Evolutionary conservation across 192 early-diverging fungal species (phyloP), one percentile per base, ranked within the genome.

Genomic region (Backusella liffmaniae): DNA sequence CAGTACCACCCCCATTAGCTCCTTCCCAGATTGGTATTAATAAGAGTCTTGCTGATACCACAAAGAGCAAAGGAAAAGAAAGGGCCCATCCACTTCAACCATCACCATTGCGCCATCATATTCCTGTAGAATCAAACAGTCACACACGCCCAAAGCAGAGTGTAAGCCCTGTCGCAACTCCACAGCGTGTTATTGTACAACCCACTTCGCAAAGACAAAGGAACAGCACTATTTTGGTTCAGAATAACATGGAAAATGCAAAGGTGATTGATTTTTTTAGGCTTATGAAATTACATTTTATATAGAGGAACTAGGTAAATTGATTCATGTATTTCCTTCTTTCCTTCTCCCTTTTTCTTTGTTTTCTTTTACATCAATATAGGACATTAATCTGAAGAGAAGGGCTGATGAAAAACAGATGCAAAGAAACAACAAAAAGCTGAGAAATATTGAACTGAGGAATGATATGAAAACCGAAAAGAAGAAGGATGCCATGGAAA

Each of bases 231-330:
- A n/a, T n/a, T 26, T 29, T 62, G 9, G 23, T 2, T 26, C 23
- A 62, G 56, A 13, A 29, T 26, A 62, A 62, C 26, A 23, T 29
- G 12, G 56, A 29, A 13, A 8, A 62, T 29, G 12, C 56, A 62
- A 62, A 62, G 56, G 56, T 62, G 56, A 62, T 62, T 49, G 46
- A 18, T 49, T 49, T 62, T 62, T 62, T 62, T 29, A 21, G 53
- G 53, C n/a, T 23, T 23, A 21, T 23, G n/a, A 39, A 10, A 10
- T 56, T 62, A 62, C 23, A 29, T 29, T 62, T 62, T 13, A 10
- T 53, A 62, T 62, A 62, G 15, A 49, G 9, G 56, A 62, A n/a
- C 23, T 62, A 62, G 56, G 56, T 62, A 62, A 62, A 62, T 62
- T 62, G 56, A 62, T 62, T 29, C 56, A 29, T 62, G 26, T 62